Conservation (phyloP, 2,329 filamentous ascomycete genomes). For the Hymenoscyphus infarciens region DNA sequence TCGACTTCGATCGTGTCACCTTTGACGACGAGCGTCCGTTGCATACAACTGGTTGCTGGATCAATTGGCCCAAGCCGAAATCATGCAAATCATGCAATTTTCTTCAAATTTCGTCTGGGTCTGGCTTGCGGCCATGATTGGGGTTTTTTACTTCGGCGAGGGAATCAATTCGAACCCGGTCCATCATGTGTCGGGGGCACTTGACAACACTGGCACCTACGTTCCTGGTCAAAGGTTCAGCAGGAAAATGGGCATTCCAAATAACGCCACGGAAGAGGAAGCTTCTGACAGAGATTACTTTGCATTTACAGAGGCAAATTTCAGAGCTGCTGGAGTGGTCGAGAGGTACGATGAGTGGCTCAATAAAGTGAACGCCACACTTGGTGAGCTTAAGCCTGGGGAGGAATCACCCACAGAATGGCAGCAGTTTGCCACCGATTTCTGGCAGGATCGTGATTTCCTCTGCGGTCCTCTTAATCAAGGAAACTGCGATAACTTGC, state of each 20-base stretch:
- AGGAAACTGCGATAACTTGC: not conserved
- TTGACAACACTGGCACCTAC: not conserved
- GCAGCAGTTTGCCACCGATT: not conserved
- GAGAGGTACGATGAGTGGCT: not conserved
- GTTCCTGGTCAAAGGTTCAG: not conserved
- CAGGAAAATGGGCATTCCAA: not conserved
- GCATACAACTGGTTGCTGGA: too few species aligned
- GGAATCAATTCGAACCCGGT: not conserved
- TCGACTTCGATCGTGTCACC: too few species aligned
- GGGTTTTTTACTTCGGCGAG: too few species aligned
- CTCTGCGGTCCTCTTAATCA: not conserved
- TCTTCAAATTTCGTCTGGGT: too few species aligned
- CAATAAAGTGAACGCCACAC: not conserved
- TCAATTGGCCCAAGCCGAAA: too few species aligned
- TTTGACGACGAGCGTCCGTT: too few species aligned
- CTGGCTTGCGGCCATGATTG: too few species aligned
- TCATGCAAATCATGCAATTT: too few species aligned
- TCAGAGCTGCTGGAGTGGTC: not conserved
- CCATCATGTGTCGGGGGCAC: not conserved
- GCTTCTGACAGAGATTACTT: not conserved
- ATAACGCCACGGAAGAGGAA: not conserved
- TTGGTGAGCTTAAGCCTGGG: not conserved
- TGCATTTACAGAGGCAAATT: not conserved
- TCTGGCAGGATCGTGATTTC: not conserved
- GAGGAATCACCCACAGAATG: not conserved